Conservation (phyloP, 2,329 filamentous ascomycete species). For the Aquanectria penicillioides region DNA sequence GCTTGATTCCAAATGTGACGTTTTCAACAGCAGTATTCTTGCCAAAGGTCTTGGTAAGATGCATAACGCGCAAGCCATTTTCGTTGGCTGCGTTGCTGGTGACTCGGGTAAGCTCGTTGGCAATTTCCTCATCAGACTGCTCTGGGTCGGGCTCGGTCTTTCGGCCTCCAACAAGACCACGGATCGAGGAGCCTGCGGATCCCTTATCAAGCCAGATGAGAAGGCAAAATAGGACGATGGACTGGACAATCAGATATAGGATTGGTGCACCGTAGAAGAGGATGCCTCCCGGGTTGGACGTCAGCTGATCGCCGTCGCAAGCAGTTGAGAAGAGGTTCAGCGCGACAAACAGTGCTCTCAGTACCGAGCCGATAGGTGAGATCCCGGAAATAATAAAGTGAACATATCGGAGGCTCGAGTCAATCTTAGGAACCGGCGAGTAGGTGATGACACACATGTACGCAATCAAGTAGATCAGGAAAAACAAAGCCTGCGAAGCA, state of each 20-base stretch:
- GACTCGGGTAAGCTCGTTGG: constrained; percentile 71
- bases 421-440: constrained; percentile 74
- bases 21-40: constrained; percentile 86
- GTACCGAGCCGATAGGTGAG: constrained; percentile 80
- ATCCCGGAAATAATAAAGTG: constrained; percentile 80
- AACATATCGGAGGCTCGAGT: constrained; percentile 72
- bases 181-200: constrained; percentile 65
- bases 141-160: constrained; percentile 44
- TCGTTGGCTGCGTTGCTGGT: constrained; percentile 49
- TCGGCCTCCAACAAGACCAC: constrained; percentile 50
- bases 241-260: constrained; percentile 81
- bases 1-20: constrained; percentile 82
- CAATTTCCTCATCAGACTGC: constrained; percentile 67
- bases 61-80: constrained; percentile 80
- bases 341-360: constrained; percentile 78
- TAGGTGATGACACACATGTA: constrained; percentile 81
- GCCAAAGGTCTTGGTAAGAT: constrained; percentile 84
- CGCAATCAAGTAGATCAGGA: constrained; percentile 76
- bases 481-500: constrained; percentile 77
- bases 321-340: constrained; percentile 87
- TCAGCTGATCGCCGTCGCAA: constrained; percentile 72
- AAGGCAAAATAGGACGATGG: constrained; percentile 73
- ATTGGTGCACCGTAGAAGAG: constrained; percentile 85
- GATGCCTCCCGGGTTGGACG: constrained; percentile 75
- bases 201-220: constrained; percentile 86